Percentiles rank a stretch among this genome's conserved stretches.
phyloP scores from a whole-genome alignment of 1,139 yeast genomes.

The Suhomyces choctaworum region DNA sequence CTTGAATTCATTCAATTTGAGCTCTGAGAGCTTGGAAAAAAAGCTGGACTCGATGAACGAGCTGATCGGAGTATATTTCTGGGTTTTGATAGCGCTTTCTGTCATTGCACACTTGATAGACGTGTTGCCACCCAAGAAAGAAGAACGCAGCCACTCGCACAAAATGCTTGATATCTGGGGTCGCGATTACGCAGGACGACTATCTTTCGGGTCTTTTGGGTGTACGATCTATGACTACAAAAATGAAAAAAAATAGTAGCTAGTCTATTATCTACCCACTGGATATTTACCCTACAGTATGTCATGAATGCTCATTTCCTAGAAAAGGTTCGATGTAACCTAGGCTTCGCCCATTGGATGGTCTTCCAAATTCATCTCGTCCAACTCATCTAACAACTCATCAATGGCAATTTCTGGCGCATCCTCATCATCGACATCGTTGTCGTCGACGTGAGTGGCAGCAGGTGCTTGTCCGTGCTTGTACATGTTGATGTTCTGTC shows the following conservation, averaged over 20 bases:
- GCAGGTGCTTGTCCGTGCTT: conserved; percentile 50
- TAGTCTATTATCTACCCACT: too few relatives aligned
- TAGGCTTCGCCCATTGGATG: conserved; percentile 26
- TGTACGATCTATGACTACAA: too few relatives aligned
- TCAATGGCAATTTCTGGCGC: conserved; percentile 78
- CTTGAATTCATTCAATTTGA: conserved; percentile 67
- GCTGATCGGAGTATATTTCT: conserved; percentile 53
- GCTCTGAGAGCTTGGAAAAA: conserved; percentile 67
- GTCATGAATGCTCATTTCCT: background rate
- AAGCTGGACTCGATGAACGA: conserved; percentile 86
- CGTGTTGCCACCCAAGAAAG: conserved; percentile 4
- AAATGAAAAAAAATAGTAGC: too few relatives aligned
- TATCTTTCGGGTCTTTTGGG: too few relatives aligned
- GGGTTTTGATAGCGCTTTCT: too few relatives aligned
- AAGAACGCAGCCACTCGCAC: too few relatives aligned
- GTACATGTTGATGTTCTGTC: conserved; percentile 87
- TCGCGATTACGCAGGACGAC: too few relatives aligned
- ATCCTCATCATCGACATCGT: conserved; percentile 63
- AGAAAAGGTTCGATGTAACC: too few relatives aligned
- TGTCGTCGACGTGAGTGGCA: conserved; percentile 46
- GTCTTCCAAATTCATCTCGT: conserved; percentile 81
- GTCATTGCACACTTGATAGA: too few relatives aligned
- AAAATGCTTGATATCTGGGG: too few relatives aligned
- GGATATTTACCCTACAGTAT: too few relatives aligned
- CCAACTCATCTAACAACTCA: conserved; percentile 86